Conservation (phyloP, 2,329 filamentous ascomycete species). For the Hirsutella minnesotensis region DNA sequence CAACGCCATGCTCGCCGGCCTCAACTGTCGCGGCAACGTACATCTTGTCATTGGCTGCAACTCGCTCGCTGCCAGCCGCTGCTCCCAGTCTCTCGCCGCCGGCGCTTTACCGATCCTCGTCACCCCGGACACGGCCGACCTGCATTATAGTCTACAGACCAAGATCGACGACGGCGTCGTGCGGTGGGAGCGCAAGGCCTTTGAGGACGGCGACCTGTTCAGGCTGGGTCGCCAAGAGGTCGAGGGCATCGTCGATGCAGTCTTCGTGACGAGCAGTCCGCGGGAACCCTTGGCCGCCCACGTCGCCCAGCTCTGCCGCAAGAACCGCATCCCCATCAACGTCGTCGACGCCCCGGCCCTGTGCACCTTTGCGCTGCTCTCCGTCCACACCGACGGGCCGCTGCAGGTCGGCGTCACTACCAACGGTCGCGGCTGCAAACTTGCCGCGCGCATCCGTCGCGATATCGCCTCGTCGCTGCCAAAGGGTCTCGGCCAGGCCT, state of each 20-base stretch:
- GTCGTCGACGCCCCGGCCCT: constrained; percentile 78
- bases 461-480: constrained; percentile 79
- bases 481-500: constrained; percentile 60
- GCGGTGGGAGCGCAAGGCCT: constrained; percentile 52
- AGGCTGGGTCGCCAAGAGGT: constrained; percentile 72
- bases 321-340: constrained; percentile 82
- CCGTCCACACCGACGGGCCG: constrained; percentile 80
- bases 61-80: constrained; percentile 75
- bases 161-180: constrained; percentile 56
- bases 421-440: constrained; percentile 86
- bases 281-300: constrained; percentile 36
- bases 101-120: constrained; percentile 75
- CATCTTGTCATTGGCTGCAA: constrained; percentile 83
- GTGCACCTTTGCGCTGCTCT: constrained; percentile 82
- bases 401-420: constrained; percentile 93
- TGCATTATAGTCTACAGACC: constrained; percentile 47
- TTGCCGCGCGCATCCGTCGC: constrained; percentile 77
- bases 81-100: constrained; percentile 65
- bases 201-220: constrained; percentile 60
- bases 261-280: constrained; percentile 66
- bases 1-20: constrained; percentile 49
- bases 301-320: constrained; percentile 64
- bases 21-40: constrained; percentile 57
- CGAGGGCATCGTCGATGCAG: constrained; percentile 69
- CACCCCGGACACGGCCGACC: constrained; percentile 46